A percentile compares a stretch with the other conserved stretches of the same genome.
Conservation (phyloP, 129 eudicot species). For the Artemisia argyi region DNA sequence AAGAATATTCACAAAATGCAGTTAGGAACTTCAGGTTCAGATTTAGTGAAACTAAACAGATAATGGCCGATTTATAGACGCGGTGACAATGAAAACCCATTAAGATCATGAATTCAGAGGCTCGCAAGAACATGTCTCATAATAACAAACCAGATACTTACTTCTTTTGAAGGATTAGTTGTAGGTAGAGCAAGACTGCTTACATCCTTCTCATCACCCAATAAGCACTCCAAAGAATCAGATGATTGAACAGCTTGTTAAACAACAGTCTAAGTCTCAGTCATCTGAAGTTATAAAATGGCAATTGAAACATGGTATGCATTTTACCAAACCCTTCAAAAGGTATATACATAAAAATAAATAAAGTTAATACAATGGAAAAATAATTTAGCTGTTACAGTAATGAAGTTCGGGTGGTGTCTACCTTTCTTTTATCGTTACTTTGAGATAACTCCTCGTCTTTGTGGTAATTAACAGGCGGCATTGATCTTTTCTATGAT, state of each 20-base stretch:
- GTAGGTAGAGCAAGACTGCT: slow-evolving; percentile 15
- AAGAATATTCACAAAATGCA: background rate
- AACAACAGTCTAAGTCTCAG: slow-evolving; percentile 15
- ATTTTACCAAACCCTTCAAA: slow-evolving; percentile 4
- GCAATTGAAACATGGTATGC: slow-evolving; percentile 12
- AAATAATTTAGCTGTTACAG: background rate
- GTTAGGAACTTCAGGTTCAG: background rate
- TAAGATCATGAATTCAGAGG: background rate
- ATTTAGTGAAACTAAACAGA: background rate
- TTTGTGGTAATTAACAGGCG: slow-evolving; percentile 30
- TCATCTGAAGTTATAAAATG: slow-evolving; percentile 18
- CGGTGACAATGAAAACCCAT: background rate
- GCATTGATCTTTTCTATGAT: slow-evolving; percentile 43
- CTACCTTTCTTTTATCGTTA: slow-evolving; percentile 47
- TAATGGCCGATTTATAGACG: background rate
- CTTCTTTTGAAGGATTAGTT: slow-evolving; percentile 53
- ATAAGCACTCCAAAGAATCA: slow-evolving; percentile 69
- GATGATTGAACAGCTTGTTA: slow-evolving; percentile 66
- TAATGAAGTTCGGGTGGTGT: background rate
- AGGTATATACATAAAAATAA: background rate
- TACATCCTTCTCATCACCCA: slow-evolving; percentile 50
- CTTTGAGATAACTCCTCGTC: slow-evolving; percentile 34
- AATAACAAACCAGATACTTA: slow-evolving; percentile 14
- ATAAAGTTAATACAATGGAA: too few relatives aligned
- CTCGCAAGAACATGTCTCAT: background rate